These are phyloP conservation scores for Alopecurus myosuroides DNA, from an alignment of 176 grass and related monocot species.

Conservation along the genomic window DNA sequence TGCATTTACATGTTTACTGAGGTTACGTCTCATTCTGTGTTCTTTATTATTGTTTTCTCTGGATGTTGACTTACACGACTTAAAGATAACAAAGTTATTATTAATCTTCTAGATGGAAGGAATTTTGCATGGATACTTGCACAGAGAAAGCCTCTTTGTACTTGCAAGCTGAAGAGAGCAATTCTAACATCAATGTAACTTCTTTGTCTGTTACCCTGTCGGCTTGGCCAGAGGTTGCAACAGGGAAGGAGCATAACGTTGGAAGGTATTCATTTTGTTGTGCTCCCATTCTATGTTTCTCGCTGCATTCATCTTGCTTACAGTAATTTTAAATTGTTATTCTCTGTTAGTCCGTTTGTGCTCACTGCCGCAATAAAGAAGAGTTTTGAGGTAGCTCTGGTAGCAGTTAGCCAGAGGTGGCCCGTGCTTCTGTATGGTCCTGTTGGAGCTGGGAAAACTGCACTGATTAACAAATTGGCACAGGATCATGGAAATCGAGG, in stretches of 20 bases:
- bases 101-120: constrained; percentile 64
- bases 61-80: background rate
- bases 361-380: constrained; percentile 58
- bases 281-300: constrained; percentile 12
- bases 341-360: constrained; percentile 55
- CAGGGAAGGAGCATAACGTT: constrained; percentile 16
- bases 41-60: constrained; percentile 18
- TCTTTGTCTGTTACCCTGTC: constrained; percentile 48
- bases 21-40: constrained; percentile 45
- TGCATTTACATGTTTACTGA: constrained; percentile 64
- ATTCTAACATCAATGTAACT: constrained; percentile 18
- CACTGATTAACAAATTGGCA: constrained; percentile 72
- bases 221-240: constrained; percentile 23
- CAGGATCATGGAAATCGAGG: constrained; percentile 58
- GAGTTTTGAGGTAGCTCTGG: constrained; percentile 70
- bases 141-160: constrained; percentile 87
- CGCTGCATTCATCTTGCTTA: background rate
- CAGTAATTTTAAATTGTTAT: constrained; percentile 6
- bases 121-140: constrained; percentile 77
- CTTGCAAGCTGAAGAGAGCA: constrained; percentile 37
- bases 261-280: constrained; percentile 39
- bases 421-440: constrained; percentile 85
- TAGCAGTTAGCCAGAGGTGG: constrained; percentile 83
- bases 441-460: constrained; percentile 86
- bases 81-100: background rate